Percentiles rank a stretch among this genome's conserved stretches.
Conservation (phyloP, 2,329 filamentous ascomycete genomes). For the Trichothecium roseum region DNA sequence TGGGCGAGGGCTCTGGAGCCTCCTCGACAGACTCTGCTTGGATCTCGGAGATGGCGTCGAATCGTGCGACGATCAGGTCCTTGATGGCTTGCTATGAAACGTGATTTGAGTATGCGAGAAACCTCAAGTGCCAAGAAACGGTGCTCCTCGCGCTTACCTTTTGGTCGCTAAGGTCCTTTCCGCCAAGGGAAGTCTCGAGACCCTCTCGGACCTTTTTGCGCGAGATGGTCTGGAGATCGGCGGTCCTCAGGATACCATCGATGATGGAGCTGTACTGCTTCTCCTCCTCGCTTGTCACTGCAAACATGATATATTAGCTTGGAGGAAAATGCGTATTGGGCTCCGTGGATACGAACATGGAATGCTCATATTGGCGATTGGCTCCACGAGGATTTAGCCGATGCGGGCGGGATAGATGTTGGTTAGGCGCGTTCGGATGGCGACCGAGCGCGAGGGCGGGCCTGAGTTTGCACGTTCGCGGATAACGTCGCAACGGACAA, state of each 20-base stretch:
- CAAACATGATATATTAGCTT: slow-evolving; percentile 5
- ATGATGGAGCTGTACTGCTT: slow-evolving; percentile 46
- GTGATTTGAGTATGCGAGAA: no score
- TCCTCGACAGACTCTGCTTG: slow-evolving; percentile 40
- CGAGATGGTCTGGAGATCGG: slow-evolving; percentile 52
- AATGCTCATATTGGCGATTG: slow-evolving; percentile 11
- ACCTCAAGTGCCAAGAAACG: neutral
- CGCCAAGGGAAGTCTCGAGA: slow-evolving; percentile 42
- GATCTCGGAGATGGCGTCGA: slow-evolving; percentile 54
- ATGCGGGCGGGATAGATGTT: neutral
- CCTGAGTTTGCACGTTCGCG: neutral
- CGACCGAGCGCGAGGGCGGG: neutral
- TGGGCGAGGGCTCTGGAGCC: slow-evolving; percentile 20
- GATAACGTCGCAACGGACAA: neutral
- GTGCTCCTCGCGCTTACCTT: slow-evolving; percentile 34
- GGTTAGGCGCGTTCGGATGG: no score
- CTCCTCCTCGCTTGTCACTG: slow-evolving; percentile 41
- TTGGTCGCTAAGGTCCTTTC: slow-evolving; percentile 47
- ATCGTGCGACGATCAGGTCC: slow-evolving; percentile 60
- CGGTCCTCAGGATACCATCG: slow-evolving; percentile 46
- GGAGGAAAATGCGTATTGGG: no score
- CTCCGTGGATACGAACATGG: slow-evolving; percentile 7
- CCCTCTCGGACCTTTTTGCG: slow-evolving; percentile 51
- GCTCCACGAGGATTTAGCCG: slow-evolving; percentile 1
- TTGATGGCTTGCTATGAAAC: slow-evolving; percentile 57